These are phyloP conservation scores for Rhodotorula sp. DNA, from an alignment of 1,284 basidiomycete species.

Conservation along the genomic window DNA sequence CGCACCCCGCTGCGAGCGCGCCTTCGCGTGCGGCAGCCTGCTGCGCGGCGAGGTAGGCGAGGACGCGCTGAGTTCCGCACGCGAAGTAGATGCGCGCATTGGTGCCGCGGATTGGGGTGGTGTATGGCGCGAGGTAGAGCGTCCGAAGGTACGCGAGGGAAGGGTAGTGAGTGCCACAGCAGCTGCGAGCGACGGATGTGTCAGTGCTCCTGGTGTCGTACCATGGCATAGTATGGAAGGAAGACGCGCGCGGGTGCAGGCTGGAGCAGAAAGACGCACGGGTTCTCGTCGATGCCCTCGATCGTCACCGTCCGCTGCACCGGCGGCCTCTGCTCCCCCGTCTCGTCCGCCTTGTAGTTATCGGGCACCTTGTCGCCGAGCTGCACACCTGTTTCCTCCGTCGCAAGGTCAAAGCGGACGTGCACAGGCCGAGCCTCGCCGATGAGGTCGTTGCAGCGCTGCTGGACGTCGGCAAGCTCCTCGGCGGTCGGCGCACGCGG, in stretches of 20 bases:
- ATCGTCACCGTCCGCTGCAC: slow-evolving; percentile 79
- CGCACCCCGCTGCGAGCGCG: slow-evolving; percentile 64
- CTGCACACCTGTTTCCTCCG: slow-evolving; percentile 52
- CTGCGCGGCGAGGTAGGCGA: slow-evolving; percentile 61
- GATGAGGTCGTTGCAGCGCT: slow-evolving; percentile 66
- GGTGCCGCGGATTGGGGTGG: slow-evolving; percentile 58
- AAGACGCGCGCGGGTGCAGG: background rate
- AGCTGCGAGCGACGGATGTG: slow-evolving; percentile 56
- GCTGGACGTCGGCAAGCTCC: slow-evolving; percentile 67
- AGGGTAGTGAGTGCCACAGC: slow-evolving; percentile 82
- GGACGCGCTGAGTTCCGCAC: slow-evolving; percentile 68
- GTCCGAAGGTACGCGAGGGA: slow-evolving; percentile 57
- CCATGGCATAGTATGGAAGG: background rate
- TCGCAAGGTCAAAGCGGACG: slow-evolving; percentile 67
- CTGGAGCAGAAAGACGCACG: slow-evolving; percentile 56
- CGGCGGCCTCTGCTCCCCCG: slow-evolving; percentile 50
- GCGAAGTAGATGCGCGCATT: slow-evolving; percentile 73
- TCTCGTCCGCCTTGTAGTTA: slow-evolving; percentile 62
- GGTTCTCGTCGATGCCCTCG: slow-evolving; percentile 75
- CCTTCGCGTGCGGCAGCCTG: slow-evolving; percentile 63
- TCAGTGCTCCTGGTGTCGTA: background rate
- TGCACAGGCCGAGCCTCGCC: slow-evolving; percentile 53
- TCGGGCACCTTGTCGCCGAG: slow-evolving; percentile 60
- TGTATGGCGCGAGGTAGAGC: slow-evolving; percentile 66
- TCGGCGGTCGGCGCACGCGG: slow-evolving; percentile 66